Conservation (phyloP, 2,329 filamentous ascomycete species). For the Calonectria ilicicola region DNA sequence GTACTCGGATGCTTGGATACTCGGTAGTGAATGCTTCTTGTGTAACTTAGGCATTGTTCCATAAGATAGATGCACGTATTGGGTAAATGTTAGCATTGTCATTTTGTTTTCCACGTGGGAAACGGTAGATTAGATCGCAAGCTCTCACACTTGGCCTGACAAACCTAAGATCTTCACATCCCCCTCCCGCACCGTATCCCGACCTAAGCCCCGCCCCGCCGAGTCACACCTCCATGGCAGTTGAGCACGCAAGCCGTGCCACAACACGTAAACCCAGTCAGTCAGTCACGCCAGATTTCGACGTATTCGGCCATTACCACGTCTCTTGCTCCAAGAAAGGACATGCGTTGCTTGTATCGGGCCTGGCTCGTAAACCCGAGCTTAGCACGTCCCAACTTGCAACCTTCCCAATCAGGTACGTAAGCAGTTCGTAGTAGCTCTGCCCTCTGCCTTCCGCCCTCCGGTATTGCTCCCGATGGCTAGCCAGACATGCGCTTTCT, state of each 20-base stretch:
- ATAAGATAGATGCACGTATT: not conserved
- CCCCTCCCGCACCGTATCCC: not conserved
- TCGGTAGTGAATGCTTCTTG: not conserved
- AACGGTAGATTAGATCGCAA: not conserved
- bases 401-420: conserved; percentile 2
- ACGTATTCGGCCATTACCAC: not conserved
- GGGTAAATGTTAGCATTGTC: not conserved
- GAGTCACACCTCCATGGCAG: not conserved
- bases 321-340: not conserved
- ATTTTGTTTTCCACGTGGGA: not conserved
- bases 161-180: not conserved
- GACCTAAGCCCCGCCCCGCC: not conserved
- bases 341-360: not conserved
- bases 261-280: not conserved
- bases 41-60: too few relatives aligned
- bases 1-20: too few relatives aligned
- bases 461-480: not conserved
- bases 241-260: conserved; percentile 14
- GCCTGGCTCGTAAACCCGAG: conserved; percentile 12
- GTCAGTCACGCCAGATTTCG: not conserved
- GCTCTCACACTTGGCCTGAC: not conserved
- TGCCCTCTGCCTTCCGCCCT: too few relatives aligned
- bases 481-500: not conserved
- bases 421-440: not conserved
- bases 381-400: not conserved